Evolutionary conservation across 805 yeast genomes (phyloP).

Genomic region (Torulaspora franciscae): DNA sequence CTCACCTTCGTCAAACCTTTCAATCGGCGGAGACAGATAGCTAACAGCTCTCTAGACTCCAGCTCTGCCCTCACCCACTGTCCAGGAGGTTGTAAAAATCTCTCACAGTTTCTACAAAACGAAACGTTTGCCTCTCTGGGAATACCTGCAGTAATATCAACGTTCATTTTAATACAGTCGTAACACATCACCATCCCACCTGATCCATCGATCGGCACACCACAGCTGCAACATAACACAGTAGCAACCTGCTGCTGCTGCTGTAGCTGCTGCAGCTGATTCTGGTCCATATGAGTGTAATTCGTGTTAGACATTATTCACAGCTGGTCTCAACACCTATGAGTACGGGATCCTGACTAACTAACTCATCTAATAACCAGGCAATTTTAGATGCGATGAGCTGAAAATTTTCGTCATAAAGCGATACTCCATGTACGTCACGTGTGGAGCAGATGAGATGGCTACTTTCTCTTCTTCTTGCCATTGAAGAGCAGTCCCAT

Average conservation of each 20-base stretch:
- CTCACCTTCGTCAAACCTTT: constrained; percentile 84
- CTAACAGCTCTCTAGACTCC: constrained; percentile 88
- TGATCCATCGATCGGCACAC: constrained; percentile 96
- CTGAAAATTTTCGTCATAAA: constrained; percentile 10
- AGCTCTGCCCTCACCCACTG: constrained; percentile 90
- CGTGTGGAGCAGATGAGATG: background rate
- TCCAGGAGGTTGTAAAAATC: constrained; percentile 89
- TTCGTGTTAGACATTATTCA: constrained; percentile 28
- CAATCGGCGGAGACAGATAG: constrained; percentile 80
- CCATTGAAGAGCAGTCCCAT: constrained; percentile 28
- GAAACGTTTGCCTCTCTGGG: constrained; percentile 92
- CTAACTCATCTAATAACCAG: constrained; percentile 1
- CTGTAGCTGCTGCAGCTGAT: constrained; percentile 22
- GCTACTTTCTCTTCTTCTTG: constrained; percentile 14
- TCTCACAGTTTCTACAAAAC: constrained; percentile 95
- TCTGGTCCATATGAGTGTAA: constrained; percentile 34
- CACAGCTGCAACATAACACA: constrained; percentile 96
- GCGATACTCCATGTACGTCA: background rate
- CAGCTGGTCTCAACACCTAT: background rate
- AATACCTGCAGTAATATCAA: constrained; percentile 88
- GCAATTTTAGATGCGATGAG: constrained; percentile 17
- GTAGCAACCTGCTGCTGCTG: constrained; percentile 52
- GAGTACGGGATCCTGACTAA: background rate
- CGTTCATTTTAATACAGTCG: constrained; percentile 91
- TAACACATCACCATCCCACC: constrained; percentile 90